phyloP scores from a whole-genome alignment of 805 yeast genomes.

The Citeromyces matritensis region DNA sequence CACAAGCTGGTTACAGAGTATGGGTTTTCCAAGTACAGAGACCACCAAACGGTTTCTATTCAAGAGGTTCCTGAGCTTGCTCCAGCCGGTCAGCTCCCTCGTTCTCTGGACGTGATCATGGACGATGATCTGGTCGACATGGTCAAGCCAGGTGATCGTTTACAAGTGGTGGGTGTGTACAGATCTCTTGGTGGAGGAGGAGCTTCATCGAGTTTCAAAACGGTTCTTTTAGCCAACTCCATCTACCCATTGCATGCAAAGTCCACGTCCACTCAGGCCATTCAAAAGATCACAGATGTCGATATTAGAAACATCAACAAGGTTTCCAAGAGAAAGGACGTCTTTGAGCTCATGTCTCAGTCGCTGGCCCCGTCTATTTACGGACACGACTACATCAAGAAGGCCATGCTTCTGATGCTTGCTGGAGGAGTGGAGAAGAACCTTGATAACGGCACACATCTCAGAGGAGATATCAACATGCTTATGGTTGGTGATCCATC shows the following conservation, averaged over 20 bases:
- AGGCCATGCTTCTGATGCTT: conserved; percentile 80
- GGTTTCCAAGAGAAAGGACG: conserved; percentile 51
- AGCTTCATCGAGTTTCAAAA: conserved; percentile 53
- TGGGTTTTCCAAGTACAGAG: conserved; percentile 84
- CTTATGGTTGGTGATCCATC: conserved; percentile 98
- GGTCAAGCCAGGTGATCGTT: conserved; percentile 92
- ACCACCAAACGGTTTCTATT: conserved; percentile 83
- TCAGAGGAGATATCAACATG: conserved; percentile 94
- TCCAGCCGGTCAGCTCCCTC: conserved; percentile 94
- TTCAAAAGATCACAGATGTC: conserved; percentile 60
- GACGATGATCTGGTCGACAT: conserved; percentile 90
- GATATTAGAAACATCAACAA: conserved; percentile 82
- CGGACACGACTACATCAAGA: conserved; percentile 83
- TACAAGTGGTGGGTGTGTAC: conserved; percentile 87
- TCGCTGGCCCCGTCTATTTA: conserved; percentile 93
- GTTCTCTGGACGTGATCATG: conserved; percentile 82
- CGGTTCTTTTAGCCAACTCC: conserved; percentile 79
- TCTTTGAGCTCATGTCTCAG: conserved; percentile 67
- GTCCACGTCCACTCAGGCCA: conserved; percentile 50
- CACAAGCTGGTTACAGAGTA: conserved; percentile 81
- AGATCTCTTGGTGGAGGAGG: conserved; percentile 74
- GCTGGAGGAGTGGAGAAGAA: conserved; percentile 93
- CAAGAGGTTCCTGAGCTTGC: conserved; percentile 98
- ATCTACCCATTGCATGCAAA: conserved; percentile 80
- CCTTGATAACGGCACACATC: conserved; percentile 86